These are phyloP conservation scores for Hanseniaspora jakobsenii DNA, from an alignment of 805 yeast genomes.

Conservation along the genomic window DNA sequence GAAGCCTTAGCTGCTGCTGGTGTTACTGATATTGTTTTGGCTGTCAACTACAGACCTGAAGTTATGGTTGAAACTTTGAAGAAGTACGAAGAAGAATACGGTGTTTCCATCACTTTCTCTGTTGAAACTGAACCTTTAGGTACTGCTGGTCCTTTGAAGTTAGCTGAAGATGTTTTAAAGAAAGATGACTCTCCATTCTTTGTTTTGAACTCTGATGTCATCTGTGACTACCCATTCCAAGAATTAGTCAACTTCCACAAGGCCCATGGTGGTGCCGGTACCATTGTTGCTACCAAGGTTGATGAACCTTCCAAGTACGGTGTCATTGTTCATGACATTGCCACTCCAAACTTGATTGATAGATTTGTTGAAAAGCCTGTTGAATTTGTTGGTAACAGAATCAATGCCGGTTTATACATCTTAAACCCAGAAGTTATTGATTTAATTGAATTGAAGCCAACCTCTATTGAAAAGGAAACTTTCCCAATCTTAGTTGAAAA, in stretches of 20 bases:
- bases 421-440: slow-evolving; percentile 96
- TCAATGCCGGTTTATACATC: slow-evolving; percentile 97
- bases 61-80: slow-evolving; percentile 93
- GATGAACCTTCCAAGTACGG: slow-evolving; percentile 99
- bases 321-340: slow-evolving; percentile 95
- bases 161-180: slow-evolving; percentile 85
- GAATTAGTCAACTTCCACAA: slow-evolving; percentile 88
- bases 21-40: slow-evolving; percentile 94
- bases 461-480: slow-evolving; percentile 98
- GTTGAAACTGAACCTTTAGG: slow-evolving; percentile 99
- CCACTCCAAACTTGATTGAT: slow-evolving; percentile 89
- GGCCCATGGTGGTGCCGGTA: slow-evolving; percentile 94
- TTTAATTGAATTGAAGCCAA: slow-evolving; percentile 93
- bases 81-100: slow-evolving; percentile 88
- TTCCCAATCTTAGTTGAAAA: slow-evolving; percentile 92
- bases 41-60: slow-evolving; percentile 98
- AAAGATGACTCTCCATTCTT: slow-evolving; percentile 95
- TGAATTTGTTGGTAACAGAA: slow-evolving; percentile 98
- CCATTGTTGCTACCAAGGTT: slow-evolving; percentile 98
- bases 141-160: slow-evolving; percentile 97
- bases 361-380: slow-evolving; percentile 99
- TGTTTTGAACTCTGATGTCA: slow-evolving; percentile 95
- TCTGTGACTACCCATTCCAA: slow-evolving; percentile 94
- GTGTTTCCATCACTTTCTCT: slow-evolving; percentile 88
- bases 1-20: slow-evolving; percentile 98